Evolutionary conservation across 164 flowering plant species (phyloP).

Genomic region (Cinnamomum micranthum): DNA sequence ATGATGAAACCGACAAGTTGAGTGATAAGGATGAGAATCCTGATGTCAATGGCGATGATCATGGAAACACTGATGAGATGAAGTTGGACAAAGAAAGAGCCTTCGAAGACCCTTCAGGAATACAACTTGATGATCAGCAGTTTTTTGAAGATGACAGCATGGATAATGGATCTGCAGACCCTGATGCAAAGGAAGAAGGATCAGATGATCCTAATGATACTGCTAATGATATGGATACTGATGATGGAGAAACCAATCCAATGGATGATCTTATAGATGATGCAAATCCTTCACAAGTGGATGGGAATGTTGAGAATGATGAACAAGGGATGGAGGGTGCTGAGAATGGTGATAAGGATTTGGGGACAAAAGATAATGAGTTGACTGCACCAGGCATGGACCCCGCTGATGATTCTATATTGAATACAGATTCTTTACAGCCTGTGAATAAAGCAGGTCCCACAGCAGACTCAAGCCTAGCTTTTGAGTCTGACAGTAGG

Average conservation of each 20-base stretch:
- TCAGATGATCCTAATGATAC: slow-evolving; percentile 30
- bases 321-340: slow-evolving; percentile 21
- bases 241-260: slow-evolving; percentile 25
- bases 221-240: slow-evolving; percentile 25
- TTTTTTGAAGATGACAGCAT: slow-evolving; percentile 38
- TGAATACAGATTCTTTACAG: slow-evolving; percentile 30
- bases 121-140: slow-evolving; percentile 42
- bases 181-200: slow-evolving; percentile 33
- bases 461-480: slow-evolving; percentile 28
- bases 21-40: slow-evolving; percentile 24
- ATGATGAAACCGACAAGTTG: slow-evolving; percentile 28
- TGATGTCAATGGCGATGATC: slow-evolving; percentile 28
- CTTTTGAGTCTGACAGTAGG: slow-evolving; percentile 40
- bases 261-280: slow-evolving; percentile 44
- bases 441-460: slow-evolving; percentile 29
- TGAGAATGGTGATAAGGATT: slow-evolving; percentile 28
- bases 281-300: slow-evolving; percentile 27
- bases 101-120: slow-evolving; percentile 50
- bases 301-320: slow-evolving; percentile 31
- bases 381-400: slow-evolving; percentile 21
- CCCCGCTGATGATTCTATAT: slow-evolving; percentile 12
- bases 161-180: slow-evolving; percentile 29
- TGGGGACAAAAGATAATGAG: slow-evolving; percentile 2
- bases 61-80: slow-evolving; percentile 40
- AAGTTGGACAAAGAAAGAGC: slow-evolving; percentile 57